These are phyloP conservation scores for Gnetum montanum DNA, from an alignment of 75 land plant genomes.

Conservation along the genomic window DNA sequence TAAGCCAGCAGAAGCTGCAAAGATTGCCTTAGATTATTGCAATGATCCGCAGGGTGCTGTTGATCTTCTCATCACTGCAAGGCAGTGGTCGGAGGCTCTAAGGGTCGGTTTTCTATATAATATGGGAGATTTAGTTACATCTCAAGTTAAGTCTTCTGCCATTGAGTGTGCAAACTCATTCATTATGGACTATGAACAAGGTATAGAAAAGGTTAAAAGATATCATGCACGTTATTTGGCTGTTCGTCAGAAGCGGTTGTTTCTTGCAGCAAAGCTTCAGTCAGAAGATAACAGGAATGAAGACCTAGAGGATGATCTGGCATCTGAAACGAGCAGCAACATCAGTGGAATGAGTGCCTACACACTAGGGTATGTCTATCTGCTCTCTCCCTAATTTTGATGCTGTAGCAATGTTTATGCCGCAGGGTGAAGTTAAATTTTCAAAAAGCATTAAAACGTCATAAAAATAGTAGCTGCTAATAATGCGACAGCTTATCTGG, in stretches of 20 bases:
- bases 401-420: background rate
- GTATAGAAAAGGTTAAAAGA: conserved; percentile 89
- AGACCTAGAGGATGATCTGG: conserved; percentile 69
- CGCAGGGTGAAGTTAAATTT: background rate
- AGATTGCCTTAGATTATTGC: conserved; percentile 76
- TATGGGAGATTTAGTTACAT: conserved; percentile 37
- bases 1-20: conserved; percentile 90
- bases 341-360: conserved; percentile 99
- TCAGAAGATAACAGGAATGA: conserved; percentile 29
- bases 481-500: background rate
- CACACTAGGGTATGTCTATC: conserved; percentile 79
- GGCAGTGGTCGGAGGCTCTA: conserved; percentile 89
- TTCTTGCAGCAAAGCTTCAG: conserved; percentile 70
- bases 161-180: conserved; percentile 63
- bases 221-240: conserved; percentile 78
- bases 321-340: conserved; percentile 74
- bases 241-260: conserved; percentile 73
- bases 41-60: conserved; percentile 53
- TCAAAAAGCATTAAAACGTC: background rate
- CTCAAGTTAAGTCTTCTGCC: conserved; percentile 48
- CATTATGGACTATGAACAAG: conserved; percentile 63
- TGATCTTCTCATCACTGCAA: conserved; percentile 48
- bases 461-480: background rate
- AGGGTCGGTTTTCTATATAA: conserved; percentile 52
- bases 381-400: background rate